A percentile compares a stretch with the other conserved stretches of the same genome.
phyloP scores from a whole-genome alignment of 768 basidiomycete species.

The Lactifluus volemus region DNA sequence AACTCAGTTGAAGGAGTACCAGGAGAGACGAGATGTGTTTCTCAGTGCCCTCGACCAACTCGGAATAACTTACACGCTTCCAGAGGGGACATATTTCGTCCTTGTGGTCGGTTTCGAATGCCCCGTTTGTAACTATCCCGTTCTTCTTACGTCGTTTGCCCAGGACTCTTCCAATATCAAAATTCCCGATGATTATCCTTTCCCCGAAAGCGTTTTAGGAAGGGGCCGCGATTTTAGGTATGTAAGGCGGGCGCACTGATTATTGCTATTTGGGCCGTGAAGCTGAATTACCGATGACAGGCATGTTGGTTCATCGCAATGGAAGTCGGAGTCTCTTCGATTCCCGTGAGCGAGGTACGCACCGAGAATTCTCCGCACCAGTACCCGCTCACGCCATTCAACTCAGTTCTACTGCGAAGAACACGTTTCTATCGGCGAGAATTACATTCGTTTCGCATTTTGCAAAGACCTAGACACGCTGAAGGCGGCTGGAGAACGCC shows the following conservation, averaged over 20 bases:
- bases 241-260: constrained; percentile 16
- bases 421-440: constrained; percentile 79
- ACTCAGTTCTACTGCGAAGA: constrained; percentile 85
- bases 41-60: constrained; percentile 71
- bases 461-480: constrained; percentile 93
- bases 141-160: not conserved
- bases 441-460: constrained; percentile 83
- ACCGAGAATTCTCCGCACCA: constrained; percentile 20
- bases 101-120: constrained; percentile 50
- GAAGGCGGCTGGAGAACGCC: constrained; percentile 68
- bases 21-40: constrained; percentile 69
- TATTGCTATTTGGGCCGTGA: constrained; percentile 14
- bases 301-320: constrained; percentile 94
- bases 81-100: constrained; percentile 88
- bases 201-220: constrained; percentile 65
- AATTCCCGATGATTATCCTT: constrained; percentile 79
- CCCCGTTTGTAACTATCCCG: not conserved
- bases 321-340: constrained; percentile 85
- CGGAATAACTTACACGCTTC: constrained; percentile 78
- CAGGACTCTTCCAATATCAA: constrained; percentile 71
- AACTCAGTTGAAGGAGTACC: constrained; percentile 66
- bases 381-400: not conserved
- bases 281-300: constrained; percentile 31
- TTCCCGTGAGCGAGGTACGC: constrained; percentile 87
- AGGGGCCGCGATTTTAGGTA: constrained; percentile 85